Conservation (phyloP, 2,329 filamentous ascomycete genomes). For the Westerdykella aurantiaca region DNA sequence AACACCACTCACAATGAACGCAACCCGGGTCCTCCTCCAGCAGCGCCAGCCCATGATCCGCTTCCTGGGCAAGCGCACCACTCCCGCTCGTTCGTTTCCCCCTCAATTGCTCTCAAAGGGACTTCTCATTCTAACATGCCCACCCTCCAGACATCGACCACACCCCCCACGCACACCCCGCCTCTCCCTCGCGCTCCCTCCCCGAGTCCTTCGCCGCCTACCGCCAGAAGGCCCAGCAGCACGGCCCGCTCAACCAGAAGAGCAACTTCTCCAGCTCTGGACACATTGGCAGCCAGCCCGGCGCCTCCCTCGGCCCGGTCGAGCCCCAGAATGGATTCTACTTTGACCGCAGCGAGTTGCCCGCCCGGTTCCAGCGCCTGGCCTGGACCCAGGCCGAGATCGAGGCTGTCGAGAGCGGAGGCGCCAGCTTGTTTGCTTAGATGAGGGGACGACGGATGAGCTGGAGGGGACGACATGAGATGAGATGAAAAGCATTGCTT, state of each 20-base stretch:
- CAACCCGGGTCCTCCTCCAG: slow-evolving; percentile 43
- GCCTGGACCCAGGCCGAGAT: slow-evolving; percentile 79
- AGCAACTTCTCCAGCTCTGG: slow-evolving; percentile 27
- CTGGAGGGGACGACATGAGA: too few relatives aligned
- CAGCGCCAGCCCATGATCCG: slow-evolving; percentile 48
- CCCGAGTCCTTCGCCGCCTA: slow-evolving; percentile 69
- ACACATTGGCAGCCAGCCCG: slow-evolving; percentile 56
- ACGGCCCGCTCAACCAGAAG: slow-evolving; percentile 57
- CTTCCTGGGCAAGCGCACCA: slow-evolving; percentile 46
- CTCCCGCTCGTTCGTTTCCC: slow-evolving; percentile 38
- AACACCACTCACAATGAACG: slow-evolving; percentile 36
- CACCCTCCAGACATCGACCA: slow-evolving; percentile 61
- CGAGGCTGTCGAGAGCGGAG: slow-evolving; percentile 90
- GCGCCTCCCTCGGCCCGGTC: slow-evolving; percentile 67
- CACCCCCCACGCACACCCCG: slow-evolving; percentile 66
- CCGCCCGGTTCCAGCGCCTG: slow-evolving; percentile 70
- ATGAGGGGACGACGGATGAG: slow-evolving; percentile 6
- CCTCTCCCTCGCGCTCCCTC: slow-evolving; percentile 59
- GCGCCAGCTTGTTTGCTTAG: slow-evolving; percentile 61
- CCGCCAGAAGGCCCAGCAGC: slow-evolving; percentile 71
- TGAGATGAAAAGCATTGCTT: too few relatives aligned
- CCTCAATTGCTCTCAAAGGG: not conserved
- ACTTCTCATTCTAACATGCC: not conserved
- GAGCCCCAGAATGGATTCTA: slow-evolving; percentile 65
- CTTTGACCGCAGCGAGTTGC: slow-evolving; percentile 87